These are phyloP conservation scores for Patellifolia procumbens DNA, from an alignment of 179 eudicot species.

Conservation along the genomic window DNA sequence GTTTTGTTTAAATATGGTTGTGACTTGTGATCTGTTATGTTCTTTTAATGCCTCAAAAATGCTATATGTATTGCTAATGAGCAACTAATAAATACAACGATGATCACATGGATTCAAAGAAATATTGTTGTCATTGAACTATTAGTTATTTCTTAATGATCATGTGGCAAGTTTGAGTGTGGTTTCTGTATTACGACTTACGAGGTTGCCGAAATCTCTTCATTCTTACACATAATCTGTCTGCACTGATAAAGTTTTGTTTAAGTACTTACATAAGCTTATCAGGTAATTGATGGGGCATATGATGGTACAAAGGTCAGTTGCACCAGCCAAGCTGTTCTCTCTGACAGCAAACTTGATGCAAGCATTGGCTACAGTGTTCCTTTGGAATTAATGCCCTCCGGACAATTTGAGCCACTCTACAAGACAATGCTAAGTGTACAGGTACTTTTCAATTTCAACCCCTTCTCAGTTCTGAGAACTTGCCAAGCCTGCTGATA, in stretches of 20 bases:
- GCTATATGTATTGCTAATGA: neutral
- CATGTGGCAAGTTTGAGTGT: neutral
- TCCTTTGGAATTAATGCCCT: conserved; percentile 87
- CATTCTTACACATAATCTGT: neutral
- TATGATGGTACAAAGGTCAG: conserved; percentile 83
- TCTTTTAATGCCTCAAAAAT: neutral
- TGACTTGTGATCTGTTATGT: neutral
- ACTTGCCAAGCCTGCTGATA: neutral
- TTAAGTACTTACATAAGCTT: conserved; percentile 18
- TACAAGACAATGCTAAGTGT: conserved; percentile 80
- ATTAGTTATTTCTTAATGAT: neutral
- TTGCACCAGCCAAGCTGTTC: conserved; percentile 72
- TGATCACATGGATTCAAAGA: neutral
- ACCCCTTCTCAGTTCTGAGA: neutral
- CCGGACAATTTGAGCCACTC: conserved; percentile 95
- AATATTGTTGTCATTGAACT: neutral
- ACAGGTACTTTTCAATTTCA: conserved; percentile 54
- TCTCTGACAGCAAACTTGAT: conserved; percentile 62
- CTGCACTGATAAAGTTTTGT: neutral
- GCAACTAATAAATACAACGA: neutral
- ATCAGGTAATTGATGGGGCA: conserved; percentile 82
- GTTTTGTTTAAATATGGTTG: neutral
- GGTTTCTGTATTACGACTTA: neutral
- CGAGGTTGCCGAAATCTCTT: neutral
- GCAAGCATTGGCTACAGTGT: conserved; percentile 64